Conservation (phyloP, 2,329 filamentous ascomycete genomes). For the Corinectria fuckeliana region DNA sequence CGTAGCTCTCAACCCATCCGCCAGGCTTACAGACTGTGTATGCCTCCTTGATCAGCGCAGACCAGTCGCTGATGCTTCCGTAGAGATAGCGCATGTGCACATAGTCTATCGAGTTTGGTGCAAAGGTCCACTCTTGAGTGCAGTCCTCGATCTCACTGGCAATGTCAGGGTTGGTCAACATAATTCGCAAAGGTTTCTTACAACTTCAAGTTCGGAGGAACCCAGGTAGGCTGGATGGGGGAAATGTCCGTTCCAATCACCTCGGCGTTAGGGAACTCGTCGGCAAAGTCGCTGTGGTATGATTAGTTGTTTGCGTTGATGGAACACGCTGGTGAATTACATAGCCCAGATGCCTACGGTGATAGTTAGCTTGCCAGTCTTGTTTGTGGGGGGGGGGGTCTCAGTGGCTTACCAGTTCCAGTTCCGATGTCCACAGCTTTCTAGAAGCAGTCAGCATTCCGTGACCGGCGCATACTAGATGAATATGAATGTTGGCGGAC, state of each 20-base stretch:
- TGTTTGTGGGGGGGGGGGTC: fast-evolving
- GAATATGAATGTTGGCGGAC: neutral
- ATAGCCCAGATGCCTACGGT: conserved; percentile 52
- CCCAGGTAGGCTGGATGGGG: conserved; percentile 62
- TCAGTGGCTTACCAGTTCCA: conserved; percentile 54
- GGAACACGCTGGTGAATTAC: conserved; percentile 38
- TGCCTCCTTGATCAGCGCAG: conserved; percentile 57
- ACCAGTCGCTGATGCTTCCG: conserved; percentile 64
- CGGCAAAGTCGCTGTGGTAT: conserved; percentile 53
- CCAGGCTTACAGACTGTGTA: conserved; percentile 62
- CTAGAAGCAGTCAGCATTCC: conserved; percentile 9
- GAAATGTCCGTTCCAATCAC: conserved; percentile 62
- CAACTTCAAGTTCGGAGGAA: conserved; percentile 53
- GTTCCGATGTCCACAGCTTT: conserved; percentile 57
- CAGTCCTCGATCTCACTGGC: conserved; percentile 39
- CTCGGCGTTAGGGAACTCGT: conserved; percentile 52
- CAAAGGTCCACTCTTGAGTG: conserved; percentile 40
- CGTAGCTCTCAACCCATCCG: conserved; percentile 49
- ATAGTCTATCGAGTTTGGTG: conserved; percentile 57
- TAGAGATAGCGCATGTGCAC: conserved; percentile 65
- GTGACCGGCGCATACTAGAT: conserved; percentile 11
- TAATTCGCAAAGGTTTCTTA: neutral
- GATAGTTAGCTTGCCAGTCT: fast-evolving
- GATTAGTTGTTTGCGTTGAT: fast-evolving
- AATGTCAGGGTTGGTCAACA: fast-evolving